A percentile compares a stretch with the other conserved stretches of the same genome.
Evolutionary conservation across 2,329 filamentous ascomycete species (phyloP).

Genomic region (Cyphellophora europaea): DNA sequence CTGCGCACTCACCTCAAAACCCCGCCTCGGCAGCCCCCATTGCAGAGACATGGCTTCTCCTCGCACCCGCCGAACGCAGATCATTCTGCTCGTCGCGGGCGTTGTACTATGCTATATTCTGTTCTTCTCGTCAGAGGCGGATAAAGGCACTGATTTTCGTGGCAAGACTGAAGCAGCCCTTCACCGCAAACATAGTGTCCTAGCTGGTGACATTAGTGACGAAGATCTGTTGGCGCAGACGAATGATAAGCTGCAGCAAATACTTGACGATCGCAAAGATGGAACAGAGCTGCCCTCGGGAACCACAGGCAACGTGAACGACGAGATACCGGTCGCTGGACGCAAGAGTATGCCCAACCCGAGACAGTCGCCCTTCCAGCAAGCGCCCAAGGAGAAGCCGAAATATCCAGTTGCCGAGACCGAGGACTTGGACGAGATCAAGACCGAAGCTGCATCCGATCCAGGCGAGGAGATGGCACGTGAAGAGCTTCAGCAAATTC

Average conservation of each 20-base stretch:
- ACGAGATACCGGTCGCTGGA: constrained; percentile 44
- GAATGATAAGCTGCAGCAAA: constrained; percentile 15
- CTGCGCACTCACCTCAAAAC: too few species aligned
- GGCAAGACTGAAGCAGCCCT: constrained; percentile 17
- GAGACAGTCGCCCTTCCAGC: constrained; percentile 32
- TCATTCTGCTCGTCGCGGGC: constrained; percentile 10
- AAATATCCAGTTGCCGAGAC: constrained; percentile 10
- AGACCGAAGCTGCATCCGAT: constrained; percentile 23
- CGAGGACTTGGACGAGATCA: constrained; percentile 4
- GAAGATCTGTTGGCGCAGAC: constrained; percentile 16
- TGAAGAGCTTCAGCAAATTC: constrained; percentile 62
- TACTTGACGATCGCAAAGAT: constrained; percentile 12
- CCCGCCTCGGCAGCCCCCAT: too few species aligned
- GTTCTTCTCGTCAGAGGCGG: constrained; percentile 13
- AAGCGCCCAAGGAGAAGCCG: constrained; percentile 11
- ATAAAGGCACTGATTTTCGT: constrained; percentile 10
- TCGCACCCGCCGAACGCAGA: constrained; percentile 13
- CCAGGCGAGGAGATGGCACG: constrained; percentile 54
- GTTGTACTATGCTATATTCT: constrained; percentile 15
- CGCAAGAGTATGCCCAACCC: constrained; percentile 40
- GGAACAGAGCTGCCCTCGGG: constrained; percentile 1
- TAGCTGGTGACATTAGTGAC: constrained; percentile 15
- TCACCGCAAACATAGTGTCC: constrained; percentile 10
- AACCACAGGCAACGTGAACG: constrained; percentile 22
- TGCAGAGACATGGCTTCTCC: too few species aligned